These are phyloP conservation scores for Ramularia endophylla DNA, from an alignment of 2,329 filamentous ascomycete species.

Conservation along the genomic window DNA sequence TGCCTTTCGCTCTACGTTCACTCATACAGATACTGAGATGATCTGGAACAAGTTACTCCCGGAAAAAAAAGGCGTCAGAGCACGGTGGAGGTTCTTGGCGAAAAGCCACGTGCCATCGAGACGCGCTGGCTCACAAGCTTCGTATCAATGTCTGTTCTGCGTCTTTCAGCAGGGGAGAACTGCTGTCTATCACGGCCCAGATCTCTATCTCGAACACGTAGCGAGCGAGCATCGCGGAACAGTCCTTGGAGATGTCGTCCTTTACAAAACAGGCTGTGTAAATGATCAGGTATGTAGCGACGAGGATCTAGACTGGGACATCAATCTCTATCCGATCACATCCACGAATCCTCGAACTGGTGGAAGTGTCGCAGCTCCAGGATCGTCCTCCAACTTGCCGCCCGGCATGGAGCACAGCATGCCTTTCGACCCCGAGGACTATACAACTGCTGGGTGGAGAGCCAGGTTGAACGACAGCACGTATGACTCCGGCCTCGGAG, in stretches of 20 bases:
- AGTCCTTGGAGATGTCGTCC: slow-evolving; percentile 31
- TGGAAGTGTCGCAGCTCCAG: neutral
- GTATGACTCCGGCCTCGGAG: slow-evolving; percentile 22
- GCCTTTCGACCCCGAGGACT: neutral
- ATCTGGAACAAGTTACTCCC: slow-evolving; percentile 26
- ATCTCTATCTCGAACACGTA: slow-evolving; percentile 42
- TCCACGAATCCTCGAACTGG: slow-evolving; percentile 3
- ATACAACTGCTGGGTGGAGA: slow-evolving; percentile 12
- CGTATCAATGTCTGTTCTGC: slow-evolving; percentile 45
- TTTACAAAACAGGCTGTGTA: slow-evolving; percentile 40
- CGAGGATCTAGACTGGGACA: slow-evolving; percentile 40
- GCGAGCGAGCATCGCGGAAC: slow-evolving; percentile 31
- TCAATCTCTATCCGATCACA: slow-evolving; percentile 38
- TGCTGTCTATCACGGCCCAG: slow-evolving; percentile 36
- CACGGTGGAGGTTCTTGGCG: slow-evolving; percentile 44
- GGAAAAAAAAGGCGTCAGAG: slow-evolving; percentile 33
- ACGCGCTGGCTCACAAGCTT: slow-evolving; percentile 25
- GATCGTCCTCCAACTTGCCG: neutral
- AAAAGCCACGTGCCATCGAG: slow-evolving; percentile 40
- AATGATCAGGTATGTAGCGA: slow-evolving; percentile 34
- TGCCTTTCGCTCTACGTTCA: slow-evolving; percentile 38
- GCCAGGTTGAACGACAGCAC: slow-evolving; percentile 17
- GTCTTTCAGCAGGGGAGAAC: slow-evolving; percentile 32
- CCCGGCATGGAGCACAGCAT: neutral
- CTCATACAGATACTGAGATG: slow-evolving; percentile 23